phyloP scores from a whole-genome alignment of 768 basidiomycete genomes.

The Lepiota brunneoincarnata region DNA sequence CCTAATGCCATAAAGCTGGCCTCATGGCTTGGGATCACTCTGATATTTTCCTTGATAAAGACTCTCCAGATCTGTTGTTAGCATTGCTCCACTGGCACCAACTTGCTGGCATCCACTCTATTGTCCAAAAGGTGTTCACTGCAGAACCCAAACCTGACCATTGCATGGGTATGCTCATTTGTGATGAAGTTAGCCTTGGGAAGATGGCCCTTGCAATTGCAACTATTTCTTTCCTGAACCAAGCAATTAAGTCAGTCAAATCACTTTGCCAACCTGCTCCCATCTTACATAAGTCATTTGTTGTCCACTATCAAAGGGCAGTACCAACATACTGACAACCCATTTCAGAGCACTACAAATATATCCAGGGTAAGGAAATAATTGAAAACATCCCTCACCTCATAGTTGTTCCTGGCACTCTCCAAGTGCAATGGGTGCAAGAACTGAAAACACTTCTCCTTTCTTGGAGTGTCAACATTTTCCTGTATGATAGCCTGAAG shows the following conservation, averaged over 20 bases:
- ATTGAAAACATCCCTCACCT: slow-evolving; percentile 16
- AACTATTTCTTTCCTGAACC: slow-evolving; percentile 17
- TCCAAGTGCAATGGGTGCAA: slow-evolving; percentile 18
- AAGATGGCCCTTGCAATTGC: slow-evolving; percentile 23
- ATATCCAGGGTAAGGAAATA: slow-evolving; percentile 1
- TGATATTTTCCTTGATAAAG: no score
- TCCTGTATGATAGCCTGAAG: slow-evolving; percentile 18
- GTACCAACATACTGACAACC: background rate
- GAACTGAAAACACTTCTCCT: slow-evolving; percentile 15
- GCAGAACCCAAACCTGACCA: background rate
- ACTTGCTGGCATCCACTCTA: slow-evolving; percentile 13
- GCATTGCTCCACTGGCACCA: slow-evolving; percentile 20
- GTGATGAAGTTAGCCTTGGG: slow-evolving; percentile 26
- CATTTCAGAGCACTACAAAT: slow-evolving; percentile 7
- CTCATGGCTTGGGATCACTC: slow-evolving; percentile 12
- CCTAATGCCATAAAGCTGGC: slow-evolving; percentile 1
- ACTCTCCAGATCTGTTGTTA: no score
- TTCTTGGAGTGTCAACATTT: slow-evolving; percentile 18
- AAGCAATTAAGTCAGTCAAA: background rate
- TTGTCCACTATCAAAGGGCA: background rate
- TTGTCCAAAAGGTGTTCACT: slow-evolving; percentile 11
- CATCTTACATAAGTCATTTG: slow-evolving; percentile 16
- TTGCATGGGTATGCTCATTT: slow-evolving; percentile 14
- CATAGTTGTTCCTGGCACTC: slow-evolving; percentile 21
- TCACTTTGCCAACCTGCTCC: slow-evolving; percentile 15